Base-by-base conservation (phyloP, 2,329 filamentous ascomycete species). In the Pestalotiopsis sp. region DNA sequence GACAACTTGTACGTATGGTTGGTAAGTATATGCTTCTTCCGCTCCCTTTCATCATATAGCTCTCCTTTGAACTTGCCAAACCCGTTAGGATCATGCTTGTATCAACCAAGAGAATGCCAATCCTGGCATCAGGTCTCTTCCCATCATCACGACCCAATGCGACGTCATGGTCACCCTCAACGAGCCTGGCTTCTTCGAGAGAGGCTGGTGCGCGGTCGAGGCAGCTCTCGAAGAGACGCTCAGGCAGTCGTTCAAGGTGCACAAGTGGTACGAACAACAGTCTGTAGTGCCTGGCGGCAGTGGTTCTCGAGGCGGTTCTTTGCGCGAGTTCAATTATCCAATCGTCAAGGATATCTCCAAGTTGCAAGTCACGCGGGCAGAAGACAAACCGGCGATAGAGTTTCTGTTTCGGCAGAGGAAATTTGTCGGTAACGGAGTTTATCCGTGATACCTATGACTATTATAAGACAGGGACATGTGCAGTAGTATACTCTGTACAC, bases 181-280 rank as follows among this genome's bases (percentile, higher is more conserved):
- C 25, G 63, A 66, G n/a, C 41, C 23, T 9, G 63, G 63, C 2
- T 66, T 56, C 45, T 66, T 66, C 31, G 63, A 57, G 36, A 23
- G 63, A 31, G 63, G 41, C 4, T 66, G 63, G 63, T 66, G 63
- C 25, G 49, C 23, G 3, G 63, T 66, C 4, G 63, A 66, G 25
- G 63, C 49, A 5, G 41, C 41, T 20, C 41, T 57, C 3, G 25
- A 56, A n/a, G 45, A 66, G 17, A 49, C 63, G 2, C 23, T 66
- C 13, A 66, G 20, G 17, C 20, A 57, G 17, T 57, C 63, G 7
- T 66, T 56, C n/a, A 27, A 27, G 7, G 52, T 20, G 49, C 63
- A 66, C n/a, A 57, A 38, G 41, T 66, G 49, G 63, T 66, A 66
- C n/a, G 38, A 64, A 38, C 63, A 66, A 38, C 14, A 56, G 1